A percentile compares a stretch with the other conserved stretches of the same genome.
phyloP scores from a whole-genome alignment of 139 green algal genomes.

The Pseudopediastrum boryanum region DNA sequence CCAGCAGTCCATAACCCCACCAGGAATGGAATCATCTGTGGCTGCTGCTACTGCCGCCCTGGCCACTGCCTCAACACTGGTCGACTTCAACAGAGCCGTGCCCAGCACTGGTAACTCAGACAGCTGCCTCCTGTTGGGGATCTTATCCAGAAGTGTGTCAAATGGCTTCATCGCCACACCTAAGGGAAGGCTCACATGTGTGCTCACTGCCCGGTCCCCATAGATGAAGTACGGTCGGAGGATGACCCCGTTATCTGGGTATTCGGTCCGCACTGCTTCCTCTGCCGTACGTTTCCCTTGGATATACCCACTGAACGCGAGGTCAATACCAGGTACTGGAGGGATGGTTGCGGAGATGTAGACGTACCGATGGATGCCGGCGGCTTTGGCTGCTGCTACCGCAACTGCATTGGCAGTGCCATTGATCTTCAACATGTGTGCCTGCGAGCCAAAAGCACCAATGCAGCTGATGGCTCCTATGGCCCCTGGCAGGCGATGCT shows the following conservation, averaged over 20 bases:
- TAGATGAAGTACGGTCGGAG: slow-evolving; percentile 86
- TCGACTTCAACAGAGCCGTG: slow-evolving; percentile 71
- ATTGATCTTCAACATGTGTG: slow-evolving; percentile 81
- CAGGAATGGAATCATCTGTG: slow-evolving; percentile 68
- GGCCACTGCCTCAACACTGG: slow-evolving; percentile 73
- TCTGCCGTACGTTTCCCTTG: slow-evolving; percentile 82
- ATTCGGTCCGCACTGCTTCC: slow-evolving; percentile 61
- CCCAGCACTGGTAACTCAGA: slow-evolving; percentile 72
- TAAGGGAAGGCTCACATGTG: slow-evolving; percentile 67
- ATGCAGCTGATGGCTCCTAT: slow-evolving; percentile 68
- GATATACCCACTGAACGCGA: slow-evolving; percentile 14
- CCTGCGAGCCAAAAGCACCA: slow-evolving; percentile 83
- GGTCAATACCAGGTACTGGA: slow-evolving; percentile 63
- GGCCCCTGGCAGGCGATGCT: slow-evolving; percentile 36
- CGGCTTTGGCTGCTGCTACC: slow-evolving; percentile 72
- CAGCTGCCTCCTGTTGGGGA: slow-evolving; percentile 63
- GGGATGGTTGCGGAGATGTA: slow-evolving; percentile 89
- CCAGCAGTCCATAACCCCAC: slow-evolving; percentile 79
- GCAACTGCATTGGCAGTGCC: slow-evolving; percentile 79
- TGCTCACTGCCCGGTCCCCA: slow-evolving; percentile 65
- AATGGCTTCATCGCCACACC: slow-evolving; percentile 55
- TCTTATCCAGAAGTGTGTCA: slow-evolving; percentile 56
- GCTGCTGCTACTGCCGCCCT: slow-evolving; percentile 79
- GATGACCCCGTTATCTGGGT: slow-evolving; percentile 67
- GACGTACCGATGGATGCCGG: slow-evolving; percentile 75